Evolutionary conservation across 2,329 filamentous ascomycete species (phyloP).

Genomic region (Botryotinia narcissicola): DNA sequence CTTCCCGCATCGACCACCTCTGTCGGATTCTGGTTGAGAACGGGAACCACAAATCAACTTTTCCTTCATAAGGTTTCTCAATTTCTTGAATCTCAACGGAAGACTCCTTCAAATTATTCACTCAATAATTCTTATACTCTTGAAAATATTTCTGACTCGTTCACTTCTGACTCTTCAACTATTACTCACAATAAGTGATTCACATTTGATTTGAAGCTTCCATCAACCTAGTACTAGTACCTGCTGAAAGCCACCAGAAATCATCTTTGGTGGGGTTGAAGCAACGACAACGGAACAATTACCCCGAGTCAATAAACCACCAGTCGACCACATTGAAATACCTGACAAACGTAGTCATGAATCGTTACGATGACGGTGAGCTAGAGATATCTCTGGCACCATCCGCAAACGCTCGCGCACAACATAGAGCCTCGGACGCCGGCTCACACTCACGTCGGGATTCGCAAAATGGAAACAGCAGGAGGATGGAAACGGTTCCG

Average conservation of each 20-base stretch:
- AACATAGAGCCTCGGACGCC: conserved; percentile 39
- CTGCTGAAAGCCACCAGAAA: conserved; percentile 8
- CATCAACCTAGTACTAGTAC: background rate
- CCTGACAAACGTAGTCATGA: conserved; percentile 1
- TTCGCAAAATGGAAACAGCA: conserved; percentile 28
- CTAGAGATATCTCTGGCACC: conserved; percentile 73
- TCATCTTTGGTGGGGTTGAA: conserved; percentile 17
- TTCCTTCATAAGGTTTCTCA: background rate
- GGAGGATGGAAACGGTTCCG: conserved; percentile 30
- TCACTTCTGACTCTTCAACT: background rate
- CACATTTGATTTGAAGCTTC: background rate
- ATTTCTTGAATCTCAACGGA: background rate
- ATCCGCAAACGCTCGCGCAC: conserved; percentile 57
- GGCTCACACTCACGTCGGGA: conserved; percentile 31
- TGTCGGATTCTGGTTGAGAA: background rate
- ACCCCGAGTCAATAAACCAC: conserved; percentile 1
- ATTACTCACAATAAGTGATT: conserved; percentile 8
- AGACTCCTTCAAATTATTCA: conserved; percentile 5
- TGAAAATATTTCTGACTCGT: background rate
- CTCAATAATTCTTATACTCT: background rate
- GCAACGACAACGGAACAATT: conserved; percentile 14
- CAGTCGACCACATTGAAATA: background rate
- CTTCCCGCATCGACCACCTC: conserved; percentile 14
- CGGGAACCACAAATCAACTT: conserved; percentile 11
- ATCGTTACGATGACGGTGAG: conserved; percentile 72